Conservation (phyloP, 768 basidiomycete genomes). For the Tephrocybe sp. region DNA sequence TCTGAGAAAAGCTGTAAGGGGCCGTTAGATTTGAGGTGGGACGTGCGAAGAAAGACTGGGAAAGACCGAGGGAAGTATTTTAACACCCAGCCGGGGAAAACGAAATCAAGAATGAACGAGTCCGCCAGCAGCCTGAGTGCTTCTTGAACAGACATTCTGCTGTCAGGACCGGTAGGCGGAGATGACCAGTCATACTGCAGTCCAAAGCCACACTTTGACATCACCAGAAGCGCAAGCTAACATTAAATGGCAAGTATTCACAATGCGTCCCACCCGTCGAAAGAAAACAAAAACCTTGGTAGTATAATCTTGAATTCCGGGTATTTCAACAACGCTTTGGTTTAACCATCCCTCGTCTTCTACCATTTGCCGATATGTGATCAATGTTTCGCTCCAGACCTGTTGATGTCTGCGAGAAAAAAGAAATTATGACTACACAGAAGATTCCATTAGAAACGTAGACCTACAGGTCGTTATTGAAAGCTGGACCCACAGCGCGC, state of each 20-base stretch:
- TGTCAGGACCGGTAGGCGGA: constrained; percentile 31
- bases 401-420: constrained; percentile 21
- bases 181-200: constrained; percentile 35
- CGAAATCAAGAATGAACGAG: constrained; percentile 7
- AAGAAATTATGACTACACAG: no score
- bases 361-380: constrained; percentile 28
- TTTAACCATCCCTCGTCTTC: constrained; percentile 21
- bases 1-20: constrained; percentile 22
- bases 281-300: constrained; percentile 1
- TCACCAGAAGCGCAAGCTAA: constrained; percentile 39
- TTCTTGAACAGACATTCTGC: constrained; percentile 33
- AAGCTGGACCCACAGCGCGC: constrained; percentile 39
- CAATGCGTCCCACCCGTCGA: not conserved
- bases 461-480: constrained; percentile 35
- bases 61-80: constrained; percentile 1
- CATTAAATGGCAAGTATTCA: not conserved
- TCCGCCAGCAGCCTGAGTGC: constrained; percentile 30
- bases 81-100: constrained; percentile 2
- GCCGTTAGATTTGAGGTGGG: not conserved
- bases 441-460: no score
- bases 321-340: constrained; percentile 13
- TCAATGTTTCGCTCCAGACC: constrained; percentile 29
- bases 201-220: constrained; percentile 43
- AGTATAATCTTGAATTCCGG: not conserved
- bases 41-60: not conserved